phyloP scores from a whole-genome alignment of 1,284 basidiomycete genomes.

The Sporisorium reilianum region DNA sequence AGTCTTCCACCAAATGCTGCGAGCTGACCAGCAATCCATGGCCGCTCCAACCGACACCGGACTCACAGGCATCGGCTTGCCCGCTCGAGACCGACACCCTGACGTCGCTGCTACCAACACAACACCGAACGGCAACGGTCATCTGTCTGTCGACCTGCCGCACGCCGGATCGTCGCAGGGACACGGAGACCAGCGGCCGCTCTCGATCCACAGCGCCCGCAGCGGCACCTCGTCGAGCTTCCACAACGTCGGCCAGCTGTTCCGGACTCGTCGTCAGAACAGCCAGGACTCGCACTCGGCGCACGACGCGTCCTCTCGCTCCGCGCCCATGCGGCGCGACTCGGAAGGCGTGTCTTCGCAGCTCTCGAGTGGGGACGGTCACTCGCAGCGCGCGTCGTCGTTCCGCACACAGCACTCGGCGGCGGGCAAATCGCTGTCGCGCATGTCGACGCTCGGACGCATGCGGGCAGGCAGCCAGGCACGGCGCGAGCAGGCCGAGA shows the following conservation, averaged over 20 bases:
- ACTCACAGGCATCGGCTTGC: slow-evolving; percentile 14
- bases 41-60: slow-evolving; percentile 20
- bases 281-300: slow-evolving; percentile 30
- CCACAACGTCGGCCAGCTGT: slow-evolving; percentile 18
- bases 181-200: slow-evolving; percentile 4
- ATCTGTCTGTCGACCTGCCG: slow-evolving; percentile 6
- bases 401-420: slow-evolving; percentile 34
- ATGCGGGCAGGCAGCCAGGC: slow-evolving; percentile 31
- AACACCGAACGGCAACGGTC: neutral
- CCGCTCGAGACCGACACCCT: neutral
- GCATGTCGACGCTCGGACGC: slow-evolving; percentile 36
- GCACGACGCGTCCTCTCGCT: neutral
- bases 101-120: neutral
- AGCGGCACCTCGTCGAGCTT: slow-evolving; percentile 29
- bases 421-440: slow-evolving; percentile 23
- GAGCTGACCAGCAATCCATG: slow-evolving; percentile 30
- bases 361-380: slow-evolving; percentile 42
- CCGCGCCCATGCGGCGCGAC: slow-evolving; percentile 18
- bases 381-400: slow-evolving; percentile 35
- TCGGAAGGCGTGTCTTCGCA: slow-evolving; percentile 31
- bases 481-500: slow-evolving; percentile 27
- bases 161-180: slow-evolving; percentile 18
- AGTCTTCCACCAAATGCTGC: slow-evolving; percentile 55
- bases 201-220: slow-evolving; percentile 25
- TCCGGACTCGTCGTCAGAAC: slow-evolving; percentile 12